Evolutionary conservation across 2,329 filamentous ascomycete species (phyloP).

Genomic region (Chrysoporthe puriensis): DNA sequence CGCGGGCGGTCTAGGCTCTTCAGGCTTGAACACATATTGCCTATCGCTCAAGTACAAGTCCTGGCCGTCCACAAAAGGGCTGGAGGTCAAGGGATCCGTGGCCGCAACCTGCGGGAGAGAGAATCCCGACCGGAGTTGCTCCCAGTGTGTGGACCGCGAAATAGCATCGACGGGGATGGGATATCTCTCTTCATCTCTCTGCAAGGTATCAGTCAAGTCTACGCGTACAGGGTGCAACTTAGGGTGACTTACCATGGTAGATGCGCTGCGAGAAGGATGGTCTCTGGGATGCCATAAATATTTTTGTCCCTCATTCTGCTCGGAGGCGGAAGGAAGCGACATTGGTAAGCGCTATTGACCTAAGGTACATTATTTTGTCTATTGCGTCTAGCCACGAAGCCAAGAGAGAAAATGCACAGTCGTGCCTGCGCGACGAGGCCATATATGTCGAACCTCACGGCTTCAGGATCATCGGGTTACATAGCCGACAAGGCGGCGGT

Average conservation of each 20-base stretch:
- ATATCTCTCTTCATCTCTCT: constrained; percentile 20
- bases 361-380: neutral
- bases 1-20: neutral
- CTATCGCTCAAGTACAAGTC: neutral
- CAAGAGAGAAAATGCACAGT: neutral
- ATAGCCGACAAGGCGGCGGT: neutral
- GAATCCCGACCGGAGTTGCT: neutral
- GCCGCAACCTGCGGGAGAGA: neutral
- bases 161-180: constrained; percentile 2
- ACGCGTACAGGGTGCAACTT: neutral
- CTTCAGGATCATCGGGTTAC: neutral
- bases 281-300: neutral
- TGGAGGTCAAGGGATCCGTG: neutral
- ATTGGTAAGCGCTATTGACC: neutral
- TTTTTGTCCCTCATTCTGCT: neutral
- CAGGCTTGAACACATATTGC: neutral
- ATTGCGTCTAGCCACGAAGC: neutral
- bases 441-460: neutral
- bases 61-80: neutral
- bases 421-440: neutral
- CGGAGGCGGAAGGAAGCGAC: neutral
- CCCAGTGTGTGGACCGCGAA: neutral
- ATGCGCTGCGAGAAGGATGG: neutral
- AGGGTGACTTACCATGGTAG: neutral
- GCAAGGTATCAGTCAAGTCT: neutral